phyloP scores from a whole-genome alignment of 2,329 filamentous ascomycete species.

The Microsporum canis region DNA sequence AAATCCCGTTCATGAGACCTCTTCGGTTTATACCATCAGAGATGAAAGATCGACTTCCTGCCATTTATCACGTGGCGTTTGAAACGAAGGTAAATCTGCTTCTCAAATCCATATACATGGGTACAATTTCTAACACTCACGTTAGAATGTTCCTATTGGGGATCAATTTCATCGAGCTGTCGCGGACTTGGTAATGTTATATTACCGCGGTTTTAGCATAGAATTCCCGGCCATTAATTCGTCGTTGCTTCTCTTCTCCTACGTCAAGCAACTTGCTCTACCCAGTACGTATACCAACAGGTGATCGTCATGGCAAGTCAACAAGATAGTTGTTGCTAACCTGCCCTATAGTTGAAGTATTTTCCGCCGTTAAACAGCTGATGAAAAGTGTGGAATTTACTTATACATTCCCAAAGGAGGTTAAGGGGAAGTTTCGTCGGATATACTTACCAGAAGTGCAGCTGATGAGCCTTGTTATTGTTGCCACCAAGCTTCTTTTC shows the following conservation, averaged over 20 bases:
- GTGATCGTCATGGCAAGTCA: neutral
- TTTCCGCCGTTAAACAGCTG: conserved; percentile 48
- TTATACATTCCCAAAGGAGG: conserved; percentile 41
- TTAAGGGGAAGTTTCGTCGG: conserved; percentile 24
- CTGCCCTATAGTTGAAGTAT: conserved; percentile 20
- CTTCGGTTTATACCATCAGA: conserved; percentile 35
- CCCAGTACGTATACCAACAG: conserved; percentile 47
- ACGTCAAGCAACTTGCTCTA: conserved; percentile 59
- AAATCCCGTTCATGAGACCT: conserved; percentile 61
- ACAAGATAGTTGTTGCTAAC: conserved; percentile 10
- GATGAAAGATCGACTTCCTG: conserved; percentile 36
- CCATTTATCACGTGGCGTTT: conserved; percentile 30
- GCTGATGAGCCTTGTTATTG: conserved; percentile 57
- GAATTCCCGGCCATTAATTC: conserved; percentile 61
- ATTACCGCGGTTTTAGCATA: conserved; percentile 57
- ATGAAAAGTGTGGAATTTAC: conserved; percentile 45
- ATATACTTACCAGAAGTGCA: conserved; percentile 62
- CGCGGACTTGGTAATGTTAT: conserved; percentile 51
- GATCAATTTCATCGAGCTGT: conserved; percentile 55
- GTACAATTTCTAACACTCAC: neutral
- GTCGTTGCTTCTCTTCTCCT: conserved; percentile 55
- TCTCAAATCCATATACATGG: conserved; percentile 20
- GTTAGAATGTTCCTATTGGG: conserved; percentile 32
- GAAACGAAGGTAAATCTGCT: conserved; percentile 28
- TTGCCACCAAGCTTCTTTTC: conserved; percentile 68